Conservation (phyloP, 176 grass and related monocot genomes). For the Leersia perrieri region DNA sequence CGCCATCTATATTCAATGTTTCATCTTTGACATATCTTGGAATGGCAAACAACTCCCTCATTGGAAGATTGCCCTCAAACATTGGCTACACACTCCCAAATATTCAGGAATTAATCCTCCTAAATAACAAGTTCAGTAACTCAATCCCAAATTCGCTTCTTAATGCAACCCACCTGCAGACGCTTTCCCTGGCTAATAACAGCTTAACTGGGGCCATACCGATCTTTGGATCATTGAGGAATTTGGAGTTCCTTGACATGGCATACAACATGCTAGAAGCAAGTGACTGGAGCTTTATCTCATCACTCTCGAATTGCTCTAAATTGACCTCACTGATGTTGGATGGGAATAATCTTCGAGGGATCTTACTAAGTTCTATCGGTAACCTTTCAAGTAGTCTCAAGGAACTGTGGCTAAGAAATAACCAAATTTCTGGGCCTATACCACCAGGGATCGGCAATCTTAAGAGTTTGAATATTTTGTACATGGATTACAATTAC, state of each 20-base stretch:
- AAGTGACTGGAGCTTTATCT: conserved; percentile 21
- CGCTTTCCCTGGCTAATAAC: too few relatives aligned
- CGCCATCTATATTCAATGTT: conserved; percentile 30
- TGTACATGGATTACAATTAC: conserved; percentile 40
- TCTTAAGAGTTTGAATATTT: too few relatives aligned
- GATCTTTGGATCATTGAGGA: conserved; percentile 30
- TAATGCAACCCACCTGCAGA: conserved; percentile 24
- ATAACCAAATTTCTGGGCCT: conserved; percentile 35
- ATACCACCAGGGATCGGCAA: conserved; percentile 39
- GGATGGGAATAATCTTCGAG: conserved; percentile 36
- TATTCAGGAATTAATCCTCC: neutral
- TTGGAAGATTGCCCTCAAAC: conserved; percentile 30
- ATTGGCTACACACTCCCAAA: conserved; percentile 40
- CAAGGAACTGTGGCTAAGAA: neutral
- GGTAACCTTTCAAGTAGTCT: conserved; percentile 34
- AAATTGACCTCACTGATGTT: too few relatives aligned
- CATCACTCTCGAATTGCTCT: conserved; percentile 37
- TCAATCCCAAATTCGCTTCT: conserved; percentile 37
- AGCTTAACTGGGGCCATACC: conserved; percentile 31
- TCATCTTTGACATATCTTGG: conserved; percentile 23
- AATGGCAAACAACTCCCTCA: conserved; percentile 19
- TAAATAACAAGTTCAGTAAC: conserved; percentile 14
- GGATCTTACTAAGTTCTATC: conserved; percentile 39
- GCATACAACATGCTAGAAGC: conserved; percentile 42
- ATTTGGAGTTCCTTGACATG: conserved; percentile 6